Base-by-base conservation (phyloP, 495 filamentous ascomycete genomes). In the Cercophora samala region DNA sequence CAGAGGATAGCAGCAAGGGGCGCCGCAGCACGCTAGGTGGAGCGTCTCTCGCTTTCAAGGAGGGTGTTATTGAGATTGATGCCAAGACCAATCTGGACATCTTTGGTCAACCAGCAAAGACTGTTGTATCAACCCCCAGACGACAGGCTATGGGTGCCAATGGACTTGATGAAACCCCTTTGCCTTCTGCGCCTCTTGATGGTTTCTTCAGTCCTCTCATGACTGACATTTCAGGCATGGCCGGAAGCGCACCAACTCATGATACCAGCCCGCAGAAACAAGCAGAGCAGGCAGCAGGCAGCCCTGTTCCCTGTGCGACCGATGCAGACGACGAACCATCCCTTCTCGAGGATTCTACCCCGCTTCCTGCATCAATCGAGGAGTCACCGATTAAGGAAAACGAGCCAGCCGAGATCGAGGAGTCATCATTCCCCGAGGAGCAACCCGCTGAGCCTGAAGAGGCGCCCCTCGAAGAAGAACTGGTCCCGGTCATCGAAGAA, bases 51-150 rank as follows among this genome's bases (percentile, higher is more conserved):
- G 58, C 46, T 3, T 56, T 63, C 0, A 18, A 18, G 0, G 37
- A 65, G n/a, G 59, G 55, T 22, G 58, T 70, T n/a, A 64, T 74
- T 23, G 74, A 72, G 60, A 64, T 77, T 23, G 75, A 77, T 51
- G 69, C 70, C 5, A 73, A 70, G 42, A 68, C 72, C 1, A 73
- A 70, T 21, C 54, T 74, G 5, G 75, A 77, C 56, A 76, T 77
- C 3, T 77, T 77, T 46, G 71, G 69, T 15, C 69, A 69, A 15
- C 21, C 53, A 17, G 53, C 46, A 21, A 63, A 60, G 22, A 1
- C 60, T 32, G 15, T 25, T 32, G 42, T 21, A 9, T 21, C 61
- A 15, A 24, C 13, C 19, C 32, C 54, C 8, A 56, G 58, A 23
- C 32, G 51, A 25, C 22, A 18, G 5, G 32, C 56, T 18, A 5